Conservation (phyloP, 2,329 filamentous ascomycete species). For the Bipolaris bicolor region DNA sequence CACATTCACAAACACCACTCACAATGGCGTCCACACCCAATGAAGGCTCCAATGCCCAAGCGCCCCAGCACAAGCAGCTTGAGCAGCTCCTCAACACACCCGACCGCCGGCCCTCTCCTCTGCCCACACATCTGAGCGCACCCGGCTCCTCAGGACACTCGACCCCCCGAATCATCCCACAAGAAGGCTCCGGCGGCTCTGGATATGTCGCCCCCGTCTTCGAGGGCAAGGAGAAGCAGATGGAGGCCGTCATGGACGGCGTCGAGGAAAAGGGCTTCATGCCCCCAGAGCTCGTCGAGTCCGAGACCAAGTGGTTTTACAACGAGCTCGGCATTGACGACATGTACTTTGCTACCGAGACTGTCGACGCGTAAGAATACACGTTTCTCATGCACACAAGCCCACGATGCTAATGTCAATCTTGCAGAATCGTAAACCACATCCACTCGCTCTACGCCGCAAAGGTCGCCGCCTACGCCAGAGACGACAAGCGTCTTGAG, state of each 20-base stretch:
- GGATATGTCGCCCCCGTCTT: conserved; percentile 96
- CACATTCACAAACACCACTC: conserved; percentile 18
- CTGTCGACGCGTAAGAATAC: conserved; percentile 66
- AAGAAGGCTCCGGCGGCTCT: conserved; percentile 76
- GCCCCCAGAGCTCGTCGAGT: conserved; percentile 78
- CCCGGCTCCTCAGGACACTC: conserved; percentile 61
- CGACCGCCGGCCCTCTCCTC: conserved; percentile 77
- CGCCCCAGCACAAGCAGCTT: conserved; percentile 61
- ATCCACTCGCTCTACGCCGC: conserved; percentile 96
- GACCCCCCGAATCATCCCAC: conserved; percentile 75
- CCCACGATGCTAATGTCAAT: conserved; percentile 20
- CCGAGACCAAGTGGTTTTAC: conserved; percentile 96
- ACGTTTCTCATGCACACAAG: background rate
- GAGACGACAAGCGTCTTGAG: conserved; percentile 91
- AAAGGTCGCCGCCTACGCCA: conserved; percentile 91
- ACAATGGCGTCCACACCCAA: conserved; percentile 44
- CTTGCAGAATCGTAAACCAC: conserved; percentile 75
- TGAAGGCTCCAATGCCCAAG: conserved; percentile 32
- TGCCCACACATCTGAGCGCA: conserved; percentile 83
- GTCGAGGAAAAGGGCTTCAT: conserved; percentile 85
- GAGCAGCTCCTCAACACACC: conserved; percentile 60
- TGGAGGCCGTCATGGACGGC: conserved; percentile 80
- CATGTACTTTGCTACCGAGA: conserved; percentile 95
- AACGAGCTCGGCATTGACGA: conserved; percentile 96
- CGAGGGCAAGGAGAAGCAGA: conserved; percentile 89